Base-by-base conservation (phyloP, 2,329 filamentous ascomycete genomes). In the Beauveria rudraprayagi region DNA sequence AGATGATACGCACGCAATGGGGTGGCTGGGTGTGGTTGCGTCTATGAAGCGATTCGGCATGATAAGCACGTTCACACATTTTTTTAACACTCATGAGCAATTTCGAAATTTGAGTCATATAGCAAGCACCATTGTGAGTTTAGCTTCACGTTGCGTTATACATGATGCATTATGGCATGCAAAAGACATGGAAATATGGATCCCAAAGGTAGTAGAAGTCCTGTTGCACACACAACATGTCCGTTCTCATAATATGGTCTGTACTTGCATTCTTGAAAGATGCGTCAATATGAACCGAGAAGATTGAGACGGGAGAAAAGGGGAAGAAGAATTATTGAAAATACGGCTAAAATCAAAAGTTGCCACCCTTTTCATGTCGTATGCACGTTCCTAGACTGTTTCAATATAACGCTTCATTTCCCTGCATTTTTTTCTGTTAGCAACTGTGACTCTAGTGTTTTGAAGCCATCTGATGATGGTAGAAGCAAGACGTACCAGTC, bases 331-430 rank as follows among this genome's bases (percentile, higher is more conserved):
- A 19, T 2, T 19, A 26, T 28, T 19, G 24, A 40, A 55, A 30
- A 24, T 30, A 56, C 26, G 16, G 24, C 24, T 14, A 30, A 44
- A 47, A 56, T 34, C 53, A 47, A 34, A 47, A 22, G 14, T 19
- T 5, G 53, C 40, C 53, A 43, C 50, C 47, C 17, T 30, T 19
- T 28, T 17, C 50, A 3, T 30, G 28, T 52, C 30, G 19, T 28
- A 30, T 22, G 17, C 41, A 17, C 24, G 5, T 22, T 14, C 44
- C 34, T 73, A 87, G 62, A 90, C 86, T n/a, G 86, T 90, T 74
- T 91, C 89, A 64, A 91, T 90, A 69, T 92, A 92, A 62, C 89
- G 81, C 75, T 83, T 84, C 72, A 91, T 80, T 73, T 92, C 89
- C 88, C 87, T 89, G 65, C 46, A 44, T 34, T 9, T 0, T 2